phyloP scores from a whole-genome alignment of 2,329 filamentous ascomycete genomes.

The Aspergillus ustus region DNA sequence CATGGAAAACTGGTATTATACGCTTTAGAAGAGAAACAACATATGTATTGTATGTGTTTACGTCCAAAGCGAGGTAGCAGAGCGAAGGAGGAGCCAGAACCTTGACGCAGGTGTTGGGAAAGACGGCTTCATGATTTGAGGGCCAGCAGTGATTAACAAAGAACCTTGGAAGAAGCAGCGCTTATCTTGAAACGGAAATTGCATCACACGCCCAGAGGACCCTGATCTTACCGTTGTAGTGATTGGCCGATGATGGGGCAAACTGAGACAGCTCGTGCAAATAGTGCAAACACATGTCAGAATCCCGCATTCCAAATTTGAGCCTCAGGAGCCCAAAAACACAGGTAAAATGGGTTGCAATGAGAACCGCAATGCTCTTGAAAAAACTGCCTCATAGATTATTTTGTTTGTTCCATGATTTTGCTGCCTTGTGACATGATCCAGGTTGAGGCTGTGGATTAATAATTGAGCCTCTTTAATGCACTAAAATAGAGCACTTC shows the following conservation, averaged over 20 bases:
- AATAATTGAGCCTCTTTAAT: slow-evolving; percentile 2
- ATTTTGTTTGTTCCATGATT: background rate
- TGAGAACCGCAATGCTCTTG: background rate
- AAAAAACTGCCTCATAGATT: background rate
- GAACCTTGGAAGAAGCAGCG: no score
- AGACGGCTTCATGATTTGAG: background rate
- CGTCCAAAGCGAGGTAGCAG: background rate
- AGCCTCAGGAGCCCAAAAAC: background rate
- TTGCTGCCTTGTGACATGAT: background rate
- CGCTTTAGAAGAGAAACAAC: slow-evolving; percentile 5
- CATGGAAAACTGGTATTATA: slow-evolving; percentile 20
- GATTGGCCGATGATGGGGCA: background rate
- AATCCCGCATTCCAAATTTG: background rate
- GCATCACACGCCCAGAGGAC: background rate
- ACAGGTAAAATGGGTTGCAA: background rate
- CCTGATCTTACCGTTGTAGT: background rate
- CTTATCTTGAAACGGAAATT: background rate
- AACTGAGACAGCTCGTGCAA: background rate
- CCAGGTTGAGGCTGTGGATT: background rate
- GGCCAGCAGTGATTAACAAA: background rate
- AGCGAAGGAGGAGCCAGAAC: background rate
- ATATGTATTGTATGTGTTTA: background rate
- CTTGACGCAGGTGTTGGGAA: background rate
- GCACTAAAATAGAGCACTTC: background rate
- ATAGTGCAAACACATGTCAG: background rate